A percentile compares a stretch with the other conserved stretches of the same genome.
These are phyloP conservation scores for Parsonsia alboflavescens DNA, from an alignment of 257 asterid species.

Conservation along the genomic window DNA sequence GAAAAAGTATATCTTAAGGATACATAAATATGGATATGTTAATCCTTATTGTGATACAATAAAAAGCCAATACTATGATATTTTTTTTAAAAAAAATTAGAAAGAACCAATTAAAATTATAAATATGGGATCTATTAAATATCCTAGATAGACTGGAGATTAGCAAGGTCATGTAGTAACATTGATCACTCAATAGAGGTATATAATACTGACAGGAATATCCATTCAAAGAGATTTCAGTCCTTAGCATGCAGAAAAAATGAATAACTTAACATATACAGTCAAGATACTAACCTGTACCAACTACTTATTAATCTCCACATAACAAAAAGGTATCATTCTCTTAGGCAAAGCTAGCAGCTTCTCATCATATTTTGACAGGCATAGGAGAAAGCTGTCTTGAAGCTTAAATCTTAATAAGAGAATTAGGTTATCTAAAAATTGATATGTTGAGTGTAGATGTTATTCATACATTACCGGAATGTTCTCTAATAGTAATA, in stretches of 20 bases:
- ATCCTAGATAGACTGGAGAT: neutral
- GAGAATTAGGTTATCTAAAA: neutral
- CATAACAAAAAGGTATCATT: neutral
- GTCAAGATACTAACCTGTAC: neutral
- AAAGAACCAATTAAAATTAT: neutral
- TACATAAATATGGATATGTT: neutral
- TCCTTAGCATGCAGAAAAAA: neutral
- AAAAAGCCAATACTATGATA: neutral
- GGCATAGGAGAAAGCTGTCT: neutral
- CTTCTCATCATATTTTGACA: neutral
- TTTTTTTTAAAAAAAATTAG: no score
- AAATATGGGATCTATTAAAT: neutral
- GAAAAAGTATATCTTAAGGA: neutral
- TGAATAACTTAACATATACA: neutral
- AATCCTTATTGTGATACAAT: neutral
- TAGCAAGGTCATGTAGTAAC: neutral
- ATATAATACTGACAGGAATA: neutral
- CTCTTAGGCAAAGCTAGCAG: neutral
- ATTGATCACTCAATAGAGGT: neutral
- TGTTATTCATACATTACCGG: neutral
- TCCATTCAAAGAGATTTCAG: neutral
- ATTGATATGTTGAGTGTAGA: neutral
- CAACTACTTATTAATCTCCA: neutral
- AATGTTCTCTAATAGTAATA: neutral
- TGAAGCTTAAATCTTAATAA: neutral